These are phyloP conservation scores for Coffea canephora DNA, from an alignment of 257 asterid genomes.

Conservation along the genomic window DNA sequence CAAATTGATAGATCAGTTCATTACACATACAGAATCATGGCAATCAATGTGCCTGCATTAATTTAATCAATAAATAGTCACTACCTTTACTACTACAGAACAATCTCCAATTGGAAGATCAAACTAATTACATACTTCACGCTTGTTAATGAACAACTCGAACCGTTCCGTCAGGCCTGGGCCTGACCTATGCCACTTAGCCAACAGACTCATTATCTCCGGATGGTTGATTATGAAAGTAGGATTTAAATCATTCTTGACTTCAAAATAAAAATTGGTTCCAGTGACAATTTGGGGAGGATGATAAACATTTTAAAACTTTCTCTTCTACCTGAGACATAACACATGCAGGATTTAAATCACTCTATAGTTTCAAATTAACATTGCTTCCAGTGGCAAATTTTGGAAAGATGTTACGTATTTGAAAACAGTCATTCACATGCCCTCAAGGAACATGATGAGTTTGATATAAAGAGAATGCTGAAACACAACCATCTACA, in stretches of 20 bases:
- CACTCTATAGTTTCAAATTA: too few relatives aligned
- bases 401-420: background rate
- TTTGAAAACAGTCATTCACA: background rate
- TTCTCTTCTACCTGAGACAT: too few relatives aligned
- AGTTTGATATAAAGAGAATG: background rate
- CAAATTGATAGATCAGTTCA: too few relatives aligned
- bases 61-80: too few relatives aligned
- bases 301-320: background rate
- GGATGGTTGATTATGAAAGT: constrained; percentile 89
- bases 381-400: background rate
- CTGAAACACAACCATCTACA: background rate
- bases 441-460: background rate
- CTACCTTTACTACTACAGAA: background rate
- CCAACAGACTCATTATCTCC: constrained; percentile 89
- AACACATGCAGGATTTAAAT: too few relatives aligned
- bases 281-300: background rate
- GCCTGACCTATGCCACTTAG: constrained; percentile 91
- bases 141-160: constrained; percentile 88
- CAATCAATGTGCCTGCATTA: too few relatives aligned
- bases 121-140: constrained; percentile 45
- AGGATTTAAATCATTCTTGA: constrained; percentile 28
- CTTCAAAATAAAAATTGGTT: background rate
- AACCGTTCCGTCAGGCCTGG: constrained; percentile 84
- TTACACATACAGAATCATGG: too few relatives aligned
- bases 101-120: background rate